Evolutionary conservation across 345 rosid species (phyloP).

Genomic region (Eucalyptus rudis): DNA sequence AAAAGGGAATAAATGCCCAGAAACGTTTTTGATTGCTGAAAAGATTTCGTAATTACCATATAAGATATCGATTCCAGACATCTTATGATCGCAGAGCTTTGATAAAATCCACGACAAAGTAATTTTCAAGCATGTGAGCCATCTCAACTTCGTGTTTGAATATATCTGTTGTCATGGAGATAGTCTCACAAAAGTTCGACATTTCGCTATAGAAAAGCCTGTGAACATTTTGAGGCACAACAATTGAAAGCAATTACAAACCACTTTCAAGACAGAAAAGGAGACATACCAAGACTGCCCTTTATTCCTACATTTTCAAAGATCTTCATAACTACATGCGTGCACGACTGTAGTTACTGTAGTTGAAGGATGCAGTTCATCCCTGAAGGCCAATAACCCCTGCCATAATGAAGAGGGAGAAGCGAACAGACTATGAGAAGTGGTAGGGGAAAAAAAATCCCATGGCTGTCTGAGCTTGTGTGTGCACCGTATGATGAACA

Average conservation of each 20-base stretch:
- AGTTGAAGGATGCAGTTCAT: neutral
- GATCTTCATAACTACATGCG: neutral
- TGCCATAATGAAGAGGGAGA: neutral
- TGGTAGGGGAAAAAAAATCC: neutral
- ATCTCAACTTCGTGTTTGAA: neutral
- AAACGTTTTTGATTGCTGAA: neutral
- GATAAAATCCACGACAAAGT: neutral
- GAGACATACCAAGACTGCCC: neutral
- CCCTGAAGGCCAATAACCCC: conserved; percentile 54
- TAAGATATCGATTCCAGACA: neutral
- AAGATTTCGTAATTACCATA: neutral
- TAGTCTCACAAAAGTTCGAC: neutral
- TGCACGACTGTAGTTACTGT: neutral
- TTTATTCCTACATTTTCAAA: neutral
- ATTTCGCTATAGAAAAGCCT: neutral
- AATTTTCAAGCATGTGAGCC: neutral
- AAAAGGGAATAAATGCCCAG: neutral
- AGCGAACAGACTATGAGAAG: neutral
- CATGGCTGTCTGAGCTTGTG: neutral
- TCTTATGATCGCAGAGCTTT: neutral
- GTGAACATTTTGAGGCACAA: neutral
- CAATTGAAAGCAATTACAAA: neutral
- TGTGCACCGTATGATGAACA: neutral
- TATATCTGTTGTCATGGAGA: neutral
- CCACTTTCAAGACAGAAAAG: neutral